Evolutionary conservation across 1,284 basidiomycete genomes (phyloP), one percentile per base, ranked within the genome.

Genomic region (Meira miltonrushii): DNA sequence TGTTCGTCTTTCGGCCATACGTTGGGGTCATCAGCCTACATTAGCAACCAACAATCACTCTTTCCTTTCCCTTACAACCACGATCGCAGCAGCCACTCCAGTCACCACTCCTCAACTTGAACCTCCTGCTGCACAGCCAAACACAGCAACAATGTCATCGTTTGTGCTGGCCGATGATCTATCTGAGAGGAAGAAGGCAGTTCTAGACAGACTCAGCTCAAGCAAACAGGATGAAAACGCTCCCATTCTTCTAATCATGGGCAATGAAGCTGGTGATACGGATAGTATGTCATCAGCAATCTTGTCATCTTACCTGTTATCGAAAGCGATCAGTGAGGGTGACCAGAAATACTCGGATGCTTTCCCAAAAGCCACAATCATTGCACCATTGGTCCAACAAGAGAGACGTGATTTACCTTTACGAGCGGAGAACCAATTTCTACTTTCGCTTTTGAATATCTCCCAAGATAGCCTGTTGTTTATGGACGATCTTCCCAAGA

Each of bases 401-500:
- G 81, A 84, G 0, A 84, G 84, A 5, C 78, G 81, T 1, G 89
- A 92, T 75, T 83, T 96, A 59, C 73, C 75, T 33, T 83, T 97
- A 19, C 88, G 94, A 25, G 85, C 88, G 12, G 94, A 98, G 77
- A 98, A 98, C 79, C 75, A 86, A 4, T 81, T 88, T 2, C 33
- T 46, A 47, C 54, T 62, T 17, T 46, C 38, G 21, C 51, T 47
- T 25, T 39, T 21, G 19, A 48, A 56, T 13, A 54, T 67, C 71
- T 62, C 78, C 69, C 9, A 80, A 79, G 54, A 81, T 50, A 69
- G 79, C 28, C 66, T 83, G 2, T 72, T 79, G 1, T 59, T 74
- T 17, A 47, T 54, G 6, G 61, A 65, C 38, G 64, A 61, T 19
- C 49, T 63, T 1, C 52, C 65, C 1, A 21, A n/a, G 13, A 39